Evolutionary conservation across 1,284 basidiomycete genomes (phyloP), one percentile per base, ranked within the genome.

Genomic region (Stereum hirsutum): DNA sequence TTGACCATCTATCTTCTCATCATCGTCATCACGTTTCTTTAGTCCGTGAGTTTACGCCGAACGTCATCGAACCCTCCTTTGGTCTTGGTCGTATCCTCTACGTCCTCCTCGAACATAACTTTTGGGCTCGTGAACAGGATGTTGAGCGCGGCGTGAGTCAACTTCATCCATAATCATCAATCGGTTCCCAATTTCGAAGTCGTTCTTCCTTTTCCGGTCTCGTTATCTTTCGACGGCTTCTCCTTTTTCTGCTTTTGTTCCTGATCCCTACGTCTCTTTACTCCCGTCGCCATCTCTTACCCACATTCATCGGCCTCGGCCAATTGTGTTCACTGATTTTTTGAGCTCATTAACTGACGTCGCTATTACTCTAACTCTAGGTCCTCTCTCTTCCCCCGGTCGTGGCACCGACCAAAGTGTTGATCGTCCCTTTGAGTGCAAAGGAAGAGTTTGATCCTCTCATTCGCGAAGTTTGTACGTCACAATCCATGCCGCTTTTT

Each of bases 11-110:
- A 32, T 14, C 14, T 17, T 24, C 37, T n/a, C 37, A 19, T 15
- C 26, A 24, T 24, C 19, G 23, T 30, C 39, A 30, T n/a, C 8
- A 26, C 31, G 43, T 26, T 32, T 25, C 34, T 17, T 27, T 57
- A 90, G 92, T 92, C 50, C 89, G 95, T 55, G 94, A 97, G 65
- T 98, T 79, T 64, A 91, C 82, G 39, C 95, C 95, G 38, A 98
- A 98, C 66, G 95, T 99, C 62, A 96, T 98, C 59, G 95, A 98
- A 64, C 95, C 95, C 23, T 99, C 96, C 15, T 98, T 98, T 64
- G 95, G 96, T 54, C 82, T 99, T 54, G 95, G 95, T 46, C 89
- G 95, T 47, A 97, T 99, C 57, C 74, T 98, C 39, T 98, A 98
- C 65, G 83, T 83, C 28, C 70, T 98, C 42, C 80, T 99, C 39